A percentile compares a stretch with the other conserved stretches of the same genome.
Conservation (phyloP, 1,284 basidiomycete species). For the Flammula alnicola region DNA sequence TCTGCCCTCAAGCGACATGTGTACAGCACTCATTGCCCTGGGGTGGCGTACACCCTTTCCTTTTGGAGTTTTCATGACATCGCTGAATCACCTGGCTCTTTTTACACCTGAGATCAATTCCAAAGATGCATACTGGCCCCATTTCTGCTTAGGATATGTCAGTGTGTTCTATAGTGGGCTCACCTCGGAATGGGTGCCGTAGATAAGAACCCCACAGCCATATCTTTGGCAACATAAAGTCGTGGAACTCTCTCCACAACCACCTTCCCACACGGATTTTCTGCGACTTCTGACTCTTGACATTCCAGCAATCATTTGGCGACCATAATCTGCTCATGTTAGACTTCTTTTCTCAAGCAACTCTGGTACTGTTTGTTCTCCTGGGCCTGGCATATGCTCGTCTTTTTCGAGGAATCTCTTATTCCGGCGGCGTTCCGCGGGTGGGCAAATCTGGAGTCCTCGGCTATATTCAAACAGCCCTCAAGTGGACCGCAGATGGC, state of each 20-base stretch:
- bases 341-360: slow-evolving; percentile 22
- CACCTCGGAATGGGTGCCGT: too few relatives aligned
- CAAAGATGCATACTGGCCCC: too few relatives aligned
- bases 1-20: background rate
- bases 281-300: slow-evolving; percentile 16
- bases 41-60: too few relatives aligned
- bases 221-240: slow-evolving; percentile 2
- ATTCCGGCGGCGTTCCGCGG: slow-evolving; percentile 35
- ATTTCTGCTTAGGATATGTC: too few relatives aligned
- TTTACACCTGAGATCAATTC: too few relatives aligned
- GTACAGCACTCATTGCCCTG: too few relatives aligned
- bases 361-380: slow-evolving; percentile 16
- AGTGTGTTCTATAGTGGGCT: too few relatives aligned
- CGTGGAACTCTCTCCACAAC: slow-evolving; percentile 7
- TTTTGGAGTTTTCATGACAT: too few relatives aligned
- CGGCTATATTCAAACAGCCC: slow-evolving; percentile 37
- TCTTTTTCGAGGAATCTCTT: slow-evolving; percentile 30
- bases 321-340: slow-evolving; percentile 15
- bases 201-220: slow-evolving; percentile 12
- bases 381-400: slow-evolving; percentile 29
- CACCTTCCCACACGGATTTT: slow-evolving; percentile 19
- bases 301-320: background rate
- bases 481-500: slow-evolving; percentile 35
- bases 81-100: too few relatives aligned
- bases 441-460: slow-evolving; percentile 35